Evolutionary conservation across 2,329 filamentous ascomycete genomes (phyloP).

Genomic region (Arthrobotrys sphaeroides): DNA sequence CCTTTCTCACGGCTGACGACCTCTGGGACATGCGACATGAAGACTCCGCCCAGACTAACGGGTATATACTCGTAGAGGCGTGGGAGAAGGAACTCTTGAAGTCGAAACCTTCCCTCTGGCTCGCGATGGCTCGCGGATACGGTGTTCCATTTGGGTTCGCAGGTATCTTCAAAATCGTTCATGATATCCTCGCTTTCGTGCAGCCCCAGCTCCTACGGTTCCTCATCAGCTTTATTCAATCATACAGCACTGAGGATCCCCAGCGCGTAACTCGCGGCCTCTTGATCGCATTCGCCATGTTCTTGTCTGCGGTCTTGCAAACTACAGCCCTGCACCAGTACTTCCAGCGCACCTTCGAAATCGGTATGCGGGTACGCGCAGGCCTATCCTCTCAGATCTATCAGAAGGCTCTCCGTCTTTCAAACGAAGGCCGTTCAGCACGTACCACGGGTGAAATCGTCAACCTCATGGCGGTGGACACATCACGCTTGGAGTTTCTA

Average conservation of each 20-base stretch:
- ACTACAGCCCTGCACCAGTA: constrained; percentile 95
- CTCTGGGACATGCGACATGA: constrained; percentile 87
- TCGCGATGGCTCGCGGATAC: constrained; percentile 83
- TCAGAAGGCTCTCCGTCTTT: constrained; percentile 85
- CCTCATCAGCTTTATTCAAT: constrained; percentile 84
- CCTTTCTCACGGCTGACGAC: constrained; percentile 92
- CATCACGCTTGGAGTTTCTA: constrained; percentile 84
- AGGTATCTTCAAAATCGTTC: constrained; percentile 85
- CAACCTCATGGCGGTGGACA: constrained; percentile 99
- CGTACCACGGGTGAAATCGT: constrained; percentile 98
- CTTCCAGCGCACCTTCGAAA: constrained; percentile 93
- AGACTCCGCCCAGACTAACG: constrained; percentile 81
- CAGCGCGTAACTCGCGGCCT: constrained; percentile 86
- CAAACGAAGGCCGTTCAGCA: constrained; percentile 86
- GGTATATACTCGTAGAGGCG: constrained; percentile 73
- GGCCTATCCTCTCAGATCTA: constrained; percentile 91
- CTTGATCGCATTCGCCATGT: constrained; percentile 91
- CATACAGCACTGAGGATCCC: constrained; percentile 70
- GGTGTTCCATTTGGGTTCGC: constrained; percentile 84
- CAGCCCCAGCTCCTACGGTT: constrained; percentile 89
- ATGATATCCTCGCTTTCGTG: constrained; percentile 84
- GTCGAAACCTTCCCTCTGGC: constrained; percentile 83
- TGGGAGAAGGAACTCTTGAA: constrained; percentile 81
- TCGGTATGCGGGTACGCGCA: constrained; percentile 95
- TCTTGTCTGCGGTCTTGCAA: constrained; percentile 82